Evolutionary conservation across 2,329 filamentous ascomycete species (phyloP).

Genomic region (Aspergillaceae sp.): DNA sequence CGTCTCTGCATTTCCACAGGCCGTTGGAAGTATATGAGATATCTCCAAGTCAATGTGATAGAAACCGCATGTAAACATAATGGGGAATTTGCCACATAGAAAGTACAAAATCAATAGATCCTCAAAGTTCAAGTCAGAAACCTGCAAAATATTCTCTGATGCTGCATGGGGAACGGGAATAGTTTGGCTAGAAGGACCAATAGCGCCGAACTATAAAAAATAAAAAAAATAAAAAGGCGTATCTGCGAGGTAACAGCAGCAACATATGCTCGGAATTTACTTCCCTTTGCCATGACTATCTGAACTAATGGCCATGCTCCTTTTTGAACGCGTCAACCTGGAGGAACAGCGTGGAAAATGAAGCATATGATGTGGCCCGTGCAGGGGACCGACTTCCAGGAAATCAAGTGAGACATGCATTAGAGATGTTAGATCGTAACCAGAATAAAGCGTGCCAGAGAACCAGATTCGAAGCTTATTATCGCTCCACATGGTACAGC

Average conservation of each 20-base stretch:
- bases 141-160: conserved; percentile 1
- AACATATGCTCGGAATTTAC: background rate
- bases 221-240: too few species aligned
- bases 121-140: conserved; percentile 2
- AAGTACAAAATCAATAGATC: conserved; percentile 5
- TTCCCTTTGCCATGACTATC: background rate
- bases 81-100: conserved; percentile 7
- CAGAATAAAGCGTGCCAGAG: background rate
- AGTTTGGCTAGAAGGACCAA: background rate
- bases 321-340: conserved; percentile 4
- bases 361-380: background rate
- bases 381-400: conserved; percentile 1
- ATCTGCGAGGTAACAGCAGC: background rate
- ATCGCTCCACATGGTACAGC: background rate
- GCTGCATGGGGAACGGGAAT: background rate
- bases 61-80: background rate
- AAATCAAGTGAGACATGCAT: conserved; percentile 1
- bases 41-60: background rate
- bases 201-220: too few species aligned
- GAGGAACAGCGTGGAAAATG: background rate
- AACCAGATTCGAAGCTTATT: conserved; percentile 5
- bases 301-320: background rate
- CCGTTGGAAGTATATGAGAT: background rate
- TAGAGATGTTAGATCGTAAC: conserved; percentile 4
- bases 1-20: background rate